Conservation (phyloP, 441 rosid genomes). For the Gossypium schwendimanii region DNA sequence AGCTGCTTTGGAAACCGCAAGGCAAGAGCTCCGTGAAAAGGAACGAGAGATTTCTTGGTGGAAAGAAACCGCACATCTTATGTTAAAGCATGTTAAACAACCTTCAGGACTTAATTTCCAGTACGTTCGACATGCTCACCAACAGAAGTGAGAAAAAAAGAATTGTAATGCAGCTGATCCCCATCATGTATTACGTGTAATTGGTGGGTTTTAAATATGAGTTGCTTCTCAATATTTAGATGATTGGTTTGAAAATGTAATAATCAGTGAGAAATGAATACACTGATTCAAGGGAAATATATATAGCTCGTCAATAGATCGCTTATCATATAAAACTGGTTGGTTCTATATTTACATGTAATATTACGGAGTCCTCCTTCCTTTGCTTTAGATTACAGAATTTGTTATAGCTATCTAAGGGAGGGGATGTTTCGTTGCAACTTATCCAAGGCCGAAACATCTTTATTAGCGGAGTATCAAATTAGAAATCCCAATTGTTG, state of each 20-base stretch:
- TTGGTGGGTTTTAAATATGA: background rate
- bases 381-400: background rate
- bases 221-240: background rate
- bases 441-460: background rate
- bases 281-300: background rate
- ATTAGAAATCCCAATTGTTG: background rate
- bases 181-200: background rate
- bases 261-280: background rate
- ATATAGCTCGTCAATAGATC: background rate
- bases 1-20: conserved; percentile 38
- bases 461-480: background rate
- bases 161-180: background rate
- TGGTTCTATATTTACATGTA: background rate
- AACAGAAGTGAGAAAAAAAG: conserved; percentile 16
- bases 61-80: conserved; percentile 59
- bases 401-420: background rate
- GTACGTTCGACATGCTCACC: conserved; percentile 8
- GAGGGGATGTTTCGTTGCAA: background rate
- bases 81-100: conserved; percentile 39
- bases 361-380: background rate
- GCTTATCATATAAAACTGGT: background rate
- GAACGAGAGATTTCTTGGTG: conserved; percentile 70
- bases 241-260: background rate
- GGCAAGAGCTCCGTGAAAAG: conserved; percentile 41
- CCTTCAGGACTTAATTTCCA: conserved; percentile 19